phyloP scores from a whole-genome alignment of 108 stramenopile species.

The Skeletonema marinoi region DNA sequence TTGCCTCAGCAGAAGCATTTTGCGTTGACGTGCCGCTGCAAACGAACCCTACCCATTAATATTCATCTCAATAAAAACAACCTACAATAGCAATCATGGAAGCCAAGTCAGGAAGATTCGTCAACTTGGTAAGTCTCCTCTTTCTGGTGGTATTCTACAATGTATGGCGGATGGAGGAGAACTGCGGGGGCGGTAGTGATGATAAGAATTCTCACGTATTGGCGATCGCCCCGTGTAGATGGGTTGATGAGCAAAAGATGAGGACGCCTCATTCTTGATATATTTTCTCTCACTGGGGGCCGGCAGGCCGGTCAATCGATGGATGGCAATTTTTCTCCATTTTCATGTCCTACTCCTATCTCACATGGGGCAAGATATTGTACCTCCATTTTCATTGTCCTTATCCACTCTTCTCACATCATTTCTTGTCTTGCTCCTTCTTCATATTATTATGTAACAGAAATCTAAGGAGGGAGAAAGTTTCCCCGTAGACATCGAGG shows the following conservation, averaged over 20 bases:
- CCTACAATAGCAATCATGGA: conserved; percentile 21
- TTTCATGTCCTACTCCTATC: too few relatives aligned
- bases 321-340: neutral
- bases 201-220: neutral
- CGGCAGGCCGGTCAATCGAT: neutral
- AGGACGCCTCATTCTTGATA: neutral
- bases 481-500: conserved; percentile 88
- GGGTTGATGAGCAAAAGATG: neutral
- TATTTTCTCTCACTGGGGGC: neutral
- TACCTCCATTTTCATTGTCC: neutral
- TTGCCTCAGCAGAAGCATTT: too few relatives aligned
- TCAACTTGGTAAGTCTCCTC: conserved; percentile 36
- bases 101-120: conserved; percentile 32
- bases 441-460: conserved; percentile 29
- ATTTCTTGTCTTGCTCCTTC: neutral
- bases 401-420: neutral
- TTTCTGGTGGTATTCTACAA: too few relatives aligned
- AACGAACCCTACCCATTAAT: too few relatives aligned
- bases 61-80: too few relatives aligned
- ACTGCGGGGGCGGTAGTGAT: neutral
- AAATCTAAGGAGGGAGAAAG: conserved; percentile 96
- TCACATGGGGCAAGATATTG: neutral
- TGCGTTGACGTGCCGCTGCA: too few relatives aligned
- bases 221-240: neutral
- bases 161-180: neutral